Evolutionary conservation across 768 basidiomycete genomes (phyloP).

Genomic region (Suillus subalutaceus): DNA sequence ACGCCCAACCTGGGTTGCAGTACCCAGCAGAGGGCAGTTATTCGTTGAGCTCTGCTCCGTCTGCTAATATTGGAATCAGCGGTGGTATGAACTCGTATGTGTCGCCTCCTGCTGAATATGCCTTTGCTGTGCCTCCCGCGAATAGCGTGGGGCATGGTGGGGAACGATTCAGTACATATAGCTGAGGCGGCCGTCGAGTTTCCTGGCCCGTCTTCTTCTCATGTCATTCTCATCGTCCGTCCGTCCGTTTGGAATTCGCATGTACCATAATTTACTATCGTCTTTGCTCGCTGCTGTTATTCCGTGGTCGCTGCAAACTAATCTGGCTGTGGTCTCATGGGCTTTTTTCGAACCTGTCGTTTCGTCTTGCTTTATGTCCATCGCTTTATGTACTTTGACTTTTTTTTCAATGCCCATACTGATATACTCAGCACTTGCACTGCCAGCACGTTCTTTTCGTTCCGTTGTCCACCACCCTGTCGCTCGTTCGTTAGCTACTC

Average conservation of each 20-base stretch:
- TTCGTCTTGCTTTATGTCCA: background rate
- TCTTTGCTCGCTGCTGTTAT: conserved; percentile 9
- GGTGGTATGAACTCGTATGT: conserved; percentile 20
- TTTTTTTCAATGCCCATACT: conserved; percentile 11
- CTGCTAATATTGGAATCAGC: conserved; percentile 18
- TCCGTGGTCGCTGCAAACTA: conserved; percentile 9
- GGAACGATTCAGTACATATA: conserved; percentile 25
- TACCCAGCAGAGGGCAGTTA: conserved; percentile 24
- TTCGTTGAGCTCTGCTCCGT: conserved; percentile 6
- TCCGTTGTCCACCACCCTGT: conserved; percentile 3
- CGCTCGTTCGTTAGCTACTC: conserved; percentile 5
- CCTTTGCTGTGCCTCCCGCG: conserved; percentile 17
- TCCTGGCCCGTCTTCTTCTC: background rate
- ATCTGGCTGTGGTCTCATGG: conserved; percentile 14
- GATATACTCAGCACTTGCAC: conserved; percentile 17
- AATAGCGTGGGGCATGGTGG: conserved; percentile 20
- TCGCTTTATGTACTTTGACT: conserved; percentile 4
- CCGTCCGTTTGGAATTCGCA: background rate
- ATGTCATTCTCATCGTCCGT: conserved; percentile 1
- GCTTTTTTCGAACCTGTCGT: conserved; percentile 8
- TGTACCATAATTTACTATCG: conserved; percentile 10
- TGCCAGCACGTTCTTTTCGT: conserved; percentile 12
- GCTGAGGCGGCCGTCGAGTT: background rate
- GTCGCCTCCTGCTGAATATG: conserved; percentile 23
- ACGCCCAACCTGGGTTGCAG: conserved; percentile 18